Base-by-base conservation (phyloP, 176 grass and related monocot genomes). In the Zoysia japonica region DNA sequence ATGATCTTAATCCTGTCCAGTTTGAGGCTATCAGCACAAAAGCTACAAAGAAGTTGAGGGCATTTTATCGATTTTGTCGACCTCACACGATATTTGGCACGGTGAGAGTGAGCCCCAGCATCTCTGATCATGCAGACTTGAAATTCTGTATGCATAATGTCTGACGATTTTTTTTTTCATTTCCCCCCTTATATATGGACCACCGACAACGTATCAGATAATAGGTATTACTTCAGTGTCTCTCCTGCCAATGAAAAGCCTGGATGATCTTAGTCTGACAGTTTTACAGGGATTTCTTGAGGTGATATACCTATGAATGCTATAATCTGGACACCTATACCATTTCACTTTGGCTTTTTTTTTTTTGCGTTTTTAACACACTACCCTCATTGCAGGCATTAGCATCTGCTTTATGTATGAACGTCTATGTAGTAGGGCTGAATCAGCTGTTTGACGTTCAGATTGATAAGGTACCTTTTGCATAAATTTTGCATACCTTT, bases 41-140 rank as follows among this genome's bases (percentile, higher is more conserved):
- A 16, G 9, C 83, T 47, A 19, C 5, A 12, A 81, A 84, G 13
- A 83, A 88, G 40, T 12, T 88, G 47, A 36, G 69, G 17, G 82
- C 91, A 36, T 97, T 97, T 46, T 89, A 87, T 47, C 65, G 55
- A 56, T 97, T 97, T 75, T 91, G 71, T 71, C 87, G 94, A 17
- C 94, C 91, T 38, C 94, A 97, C 60, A 93, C 94, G 67, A 83
- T 97, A 6, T 85, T 89, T 16, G 94, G 91, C 78, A 93, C 93
- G 5, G 93, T 93, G 82, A 91, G 93, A 5, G 93, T 93, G 82
- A 91, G 93, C 19, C 69, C 16, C 80, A 16, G 39, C 47, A 68
- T 61, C 7, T 10, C 2, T 56, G 13, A 42, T 65, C 44, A 53
- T 36, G 43, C 12, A 46, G 3, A 11, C 8, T 20, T 74, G 1